A percentile compares a stretch with the other conserved stretches of the same genome.
Conservation (phyloP, 192 early-diverging fungal genomes). For the Rhizophlyctis rosea region DNA sequence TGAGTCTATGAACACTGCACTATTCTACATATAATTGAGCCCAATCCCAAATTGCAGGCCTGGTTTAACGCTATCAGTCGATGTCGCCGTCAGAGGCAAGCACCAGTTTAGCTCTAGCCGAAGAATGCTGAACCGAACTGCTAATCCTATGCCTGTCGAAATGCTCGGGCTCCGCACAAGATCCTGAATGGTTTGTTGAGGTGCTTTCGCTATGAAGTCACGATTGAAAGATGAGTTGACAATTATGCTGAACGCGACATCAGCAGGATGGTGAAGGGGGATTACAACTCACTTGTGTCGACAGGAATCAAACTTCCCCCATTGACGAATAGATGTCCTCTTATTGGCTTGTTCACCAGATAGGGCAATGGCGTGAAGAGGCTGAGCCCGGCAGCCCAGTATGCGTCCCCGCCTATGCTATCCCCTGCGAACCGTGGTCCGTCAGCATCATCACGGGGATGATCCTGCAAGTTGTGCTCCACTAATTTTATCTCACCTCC, state of each 20-base stretch:
- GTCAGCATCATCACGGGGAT: not conserved
- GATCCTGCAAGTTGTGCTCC: not conserved
- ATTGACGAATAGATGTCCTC: constrained; percentile 85
- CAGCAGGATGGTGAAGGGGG: not conserved
- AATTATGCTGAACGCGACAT: not conserved
- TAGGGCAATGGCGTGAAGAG: constrained; percentile 80
- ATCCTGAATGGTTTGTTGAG: constrained; percentile 31
- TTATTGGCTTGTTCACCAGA: constrained; percentile 59
- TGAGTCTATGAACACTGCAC: no score
- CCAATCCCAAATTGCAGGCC: constrained; percentile 88
- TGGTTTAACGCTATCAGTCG: constrained; percentile 51
- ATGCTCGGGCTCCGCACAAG: constrained; percentile 64
- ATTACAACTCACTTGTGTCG: constrained; percentile 34
- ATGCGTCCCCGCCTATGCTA: constrained; percentile 84
- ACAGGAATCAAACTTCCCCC: constrained; percentile 70
- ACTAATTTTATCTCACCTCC: constrained; percentile 40
- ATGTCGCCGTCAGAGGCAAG: constrained; percentile 54
- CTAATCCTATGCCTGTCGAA: constrained; percentile 78
- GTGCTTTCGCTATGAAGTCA: not conserved
- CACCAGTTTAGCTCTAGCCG: constrained; percentile 90
- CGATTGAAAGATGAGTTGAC: not conserved
- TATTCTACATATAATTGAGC: constrained; percentile 66
- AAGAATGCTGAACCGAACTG: constrained; percentile 79
- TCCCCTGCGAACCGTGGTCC: constrained; percentile 60
- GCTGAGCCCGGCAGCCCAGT: constrained; percentile 74